Base-by-base conservation (phyloP, 352 stramenopile species). In the Chrysophaeum taylorii region DNA sequence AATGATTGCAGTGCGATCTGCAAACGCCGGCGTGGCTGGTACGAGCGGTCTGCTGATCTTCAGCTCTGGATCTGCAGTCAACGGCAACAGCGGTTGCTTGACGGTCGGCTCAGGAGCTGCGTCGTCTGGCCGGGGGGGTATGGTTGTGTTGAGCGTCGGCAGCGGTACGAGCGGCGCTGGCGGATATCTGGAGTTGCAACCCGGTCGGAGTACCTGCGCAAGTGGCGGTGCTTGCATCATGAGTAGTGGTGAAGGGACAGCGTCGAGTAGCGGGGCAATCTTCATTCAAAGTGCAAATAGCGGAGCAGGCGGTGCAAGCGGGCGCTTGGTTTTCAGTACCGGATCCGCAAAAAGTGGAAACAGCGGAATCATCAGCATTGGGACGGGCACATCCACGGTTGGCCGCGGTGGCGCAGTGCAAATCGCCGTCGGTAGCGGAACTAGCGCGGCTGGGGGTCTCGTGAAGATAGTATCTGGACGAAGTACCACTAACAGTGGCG, bases 381-480 rank as follows among this genome's bases (percentile, higher is more conserved):
- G 62, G 4, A 71, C 57, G 52, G 72, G 71, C 1, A 54, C 33
- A 29, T 69, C 64, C 9, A 70, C 45, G 23, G 64, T 45, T 21
- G 41, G 41, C 14, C 14, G 41, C 21, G 41, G 41, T 21, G 41
- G 41, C 21, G 41, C 41, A 14, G 41, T 48, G 41, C 41, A 21
- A 21, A 39, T 78, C 16, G 60, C 70, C 41, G 74, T 76, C 37
- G 74, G 74, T 29, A 36, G 21, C 38, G 64, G 69, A 21, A 57
- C 52, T 68, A 81, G 80, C 27, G 71, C 70, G 14, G 71, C 63
- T 31, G 72, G 54, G 52, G 79, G 72, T 52, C 37, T 82, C 7
- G 38, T 36, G 12, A 41, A 75, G n/a, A 37, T 33, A 2, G 64
- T 42, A 31, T 72, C 68, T 66, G 38, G 23, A 33, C 67, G 72